phyloP scores from a whole-genome alignment of 108 stramenopile genomes.

The Pseudonitzschia multiseries region DNA sequence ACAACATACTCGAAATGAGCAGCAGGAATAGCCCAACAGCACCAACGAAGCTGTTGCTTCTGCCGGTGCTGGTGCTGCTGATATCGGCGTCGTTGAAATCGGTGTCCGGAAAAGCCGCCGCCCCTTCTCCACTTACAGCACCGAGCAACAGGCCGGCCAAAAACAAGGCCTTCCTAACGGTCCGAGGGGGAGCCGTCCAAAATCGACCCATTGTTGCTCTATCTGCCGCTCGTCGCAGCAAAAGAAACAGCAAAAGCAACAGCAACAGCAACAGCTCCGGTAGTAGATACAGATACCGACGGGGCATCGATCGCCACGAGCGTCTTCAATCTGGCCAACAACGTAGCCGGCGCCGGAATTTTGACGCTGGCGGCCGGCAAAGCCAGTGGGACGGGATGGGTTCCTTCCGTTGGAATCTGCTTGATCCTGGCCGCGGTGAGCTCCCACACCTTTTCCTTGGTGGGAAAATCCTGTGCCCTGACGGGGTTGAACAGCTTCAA shows the following conservation, averaged over 20 bases:
- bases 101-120: background rate
- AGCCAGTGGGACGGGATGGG: slow-evolving; percentile 40
- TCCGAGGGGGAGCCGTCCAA: background rate
- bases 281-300: too few relatives aligned
- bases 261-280: too few relatives aligned
- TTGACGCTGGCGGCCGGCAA: slow-evolving; percentile 45
- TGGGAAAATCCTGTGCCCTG: slow-evolving; percentile 40
- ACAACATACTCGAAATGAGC: too few relatives aligned
- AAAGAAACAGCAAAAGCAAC: background rate
- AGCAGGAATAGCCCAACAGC: too few relatives aligned
- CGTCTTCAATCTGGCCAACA: slow-evolving; percentile 52
- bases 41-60: too few relatives aligned
- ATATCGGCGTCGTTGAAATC: background rate
- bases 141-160: background rate
- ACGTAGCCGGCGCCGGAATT: slow-evolving; percentile 54
- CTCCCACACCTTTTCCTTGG: slow-evolving; percentile 34
- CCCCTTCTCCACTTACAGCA: too few relatives aligned
- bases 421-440: slow-evolving; percentile 15
- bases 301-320: slow-evolving; percentile 31
- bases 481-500: slow-evolving; percentile 38
- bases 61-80: background rate
- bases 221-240: background rate
- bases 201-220: background rate
- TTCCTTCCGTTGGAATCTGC: slow-evolving; percentile 35
- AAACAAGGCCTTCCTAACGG: background rate